Conservation (phyloP, 1,284 basidiomycete species). For the Flammula alnicola region DNA sequence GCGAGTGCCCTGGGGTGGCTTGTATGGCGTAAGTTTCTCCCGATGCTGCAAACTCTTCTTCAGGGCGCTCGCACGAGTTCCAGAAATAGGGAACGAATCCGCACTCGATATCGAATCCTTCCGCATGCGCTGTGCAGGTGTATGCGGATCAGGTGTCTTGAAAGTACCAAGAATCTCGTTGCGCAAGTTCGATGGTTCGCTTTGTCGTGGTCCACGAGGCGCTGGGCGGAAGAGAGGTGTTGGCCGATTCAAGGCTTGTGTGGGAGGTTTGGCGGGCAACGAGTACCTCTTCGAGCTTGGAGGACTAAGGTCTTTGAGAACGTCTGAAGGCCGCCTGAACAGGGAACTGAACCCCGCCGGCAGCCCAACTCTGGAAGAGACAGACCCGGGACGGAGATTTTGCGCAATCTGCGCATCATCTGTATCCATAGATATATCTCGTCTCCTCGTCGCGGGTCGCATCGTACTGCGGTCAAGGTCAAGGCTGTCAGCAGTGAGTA, state of each 20-base stretch:
- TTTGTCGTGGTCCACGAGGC: constrained; percentile 6
- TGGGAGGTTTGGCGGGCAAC: neutral
- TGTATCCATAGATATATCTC: constrained; percentile 28
- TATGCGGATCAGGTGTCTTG: constrained; percentile 14
- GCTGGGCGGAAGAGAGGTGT: neutral
- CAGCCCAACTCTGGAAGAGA: neutral
- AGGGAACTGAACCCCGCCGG: constrained; percentile 6
- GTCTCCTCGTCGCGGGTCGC: neutral
- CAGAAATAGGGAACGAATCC: constrained; percentile 40
- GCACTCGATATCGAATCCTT: constrained; percentile 31
- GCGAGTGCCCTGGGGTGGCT: constrained; percentile 41
- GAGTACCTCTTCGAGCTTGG: neutral
- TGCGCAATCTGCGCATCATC: constrained; percentile 35
- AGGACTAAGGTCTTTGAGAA: neutral
- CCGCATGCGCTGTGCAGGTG: constrained; percentile 16
- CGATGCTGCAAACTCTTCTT: constrained; percentile 36
- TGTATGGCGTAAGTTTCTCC: constrained; percentile 41
- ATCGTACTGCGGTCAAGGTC: neutral
- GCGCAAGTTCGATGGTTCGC: neutral
- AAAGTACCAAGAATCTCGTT: neutral
- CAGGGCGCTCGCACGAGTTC: constrained; percentile 41
- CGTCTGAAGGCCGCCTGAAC: neutral
- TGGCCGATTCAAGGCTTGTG: neutral
- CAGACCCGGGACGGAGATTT: constrained; percentile 1
- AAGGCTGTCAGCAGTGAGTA: constrained; percentile 18